Evolutionary conservation across 2,329 filamentous ascomycete species (phyloP), one percentile per base, ranked within the genome.

Genomic region (Pseudodiploospora longispora): DNA sequence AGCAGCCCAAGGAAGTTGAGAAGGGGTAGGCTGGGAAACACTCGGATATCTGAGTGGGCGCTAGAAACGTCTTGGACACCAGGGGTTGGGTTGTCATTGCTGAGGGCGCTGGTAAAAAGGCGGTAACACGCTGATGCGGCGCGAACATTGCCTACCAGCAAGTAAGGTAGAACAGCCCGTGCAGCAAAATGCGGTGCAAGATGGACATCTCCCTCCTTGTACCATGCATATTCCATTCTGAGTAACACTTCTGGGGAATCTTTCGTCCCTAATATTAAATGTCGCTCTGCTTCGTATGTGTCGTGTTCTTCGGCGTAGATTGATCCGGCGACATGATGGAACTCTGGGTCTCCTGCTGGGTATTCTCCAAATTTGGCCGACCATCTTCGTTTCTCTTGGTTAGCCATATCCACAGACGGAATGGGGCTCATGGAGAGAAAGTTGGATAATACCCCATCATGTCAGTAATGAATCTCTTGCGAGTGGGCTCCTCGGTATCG

Each of bases 301-400:
- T 96, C 88, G 64, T 90, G 85, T 56, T 96, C 91, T 59, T 94
- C 85, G n/a, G 90, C 91, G 62, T 88, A 95, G 36, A 96, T 71
- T 30, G 80, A 82, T 41, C 93, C 93, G 32, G 83, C 83, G 36
- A 95, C 89, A 67, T 97, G 90, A 66, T 98, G 93, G 44, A 98
- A 72, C 58, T 97, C 93, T 3, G 91, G 85, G 59, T 98, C 93
- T 48, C 93, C 93, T 41, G 88, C 85, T 39, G 93, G 90, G 62
- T 86, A 87, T 38, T 93, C 86, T 54, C 90, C 88, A 58, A 80
- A 84, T 62, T 85, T 91, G 44, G 80, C 76, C 46, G 88, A 94
- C 93, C 93, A 98, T 37, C 66, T 19, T 42, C 6, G 8, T 12
- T 37, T 10, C 10, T n/a, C 35, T 6, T n/a, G 19, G 7, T 29